These are phyloP conservation scores for Zelonia costaricensis DNA, from an alignment of 208 protist species.

Conservation along the genomic window DNA sequence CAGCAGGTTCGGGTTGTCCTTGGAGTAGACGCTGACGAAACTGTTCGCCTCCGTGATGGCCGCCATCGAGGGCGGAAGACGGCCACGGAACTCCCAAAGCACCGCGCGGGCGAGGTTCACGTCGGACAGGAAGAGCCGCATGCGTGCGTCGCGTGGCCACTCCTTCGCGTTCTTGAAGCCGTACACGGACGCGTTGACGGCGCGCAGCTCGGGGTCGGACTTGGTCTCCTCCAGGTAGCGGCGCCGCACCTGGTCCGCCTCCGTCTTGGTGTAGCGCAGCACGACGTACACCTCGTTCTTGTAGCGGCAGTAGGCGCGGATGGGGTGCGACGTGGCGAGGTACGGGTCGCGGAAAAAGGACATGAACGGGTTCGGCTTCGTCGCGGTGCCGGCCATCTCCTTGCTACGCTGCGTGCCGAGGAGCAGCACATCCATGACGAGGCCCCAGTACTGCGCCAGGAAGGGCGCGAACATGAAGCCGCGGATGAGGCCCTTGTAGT, in stretches of 20 bases:
- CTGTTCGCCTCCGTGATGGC: conserved; percentile 97
- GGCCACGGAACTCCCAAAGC: conserved; percentile 99
- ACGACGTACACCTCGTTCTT: conserved; percentile 98
- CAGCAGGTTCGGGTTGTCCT: conserved; percentile 99
- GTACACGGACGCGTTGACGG: conserved; percentile 99
- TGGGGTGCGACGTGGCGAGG: conserved; percentile 97
- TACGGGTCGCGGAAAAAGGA: conserved; percentile 93
- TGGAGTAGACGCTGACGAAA: conserved; percentile 99
- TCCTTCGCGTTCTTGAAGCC: conserved; percentile 99
- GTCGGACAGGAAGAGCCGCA: conserved; percentile 99
- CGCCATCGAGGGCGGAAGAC: conserved; percentile 97
- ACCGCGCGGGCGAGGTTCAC: conserved; percentile 99
- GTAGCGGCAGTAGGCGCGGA: conserved; percentile 99
- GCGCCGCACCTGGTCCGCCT: conserved; percentile 98
- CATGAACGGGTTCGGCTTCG: conserved; percentile 98
- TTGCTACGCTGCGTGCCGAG: conserved; percentile 98
- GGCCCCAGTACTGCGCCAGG: conserved; percentile 99
- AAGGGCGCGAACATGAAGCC: conserved; percentile 99
- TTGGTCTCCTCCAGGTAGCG: conserved; percentile 99
- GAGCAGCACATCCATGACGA: conserved; percentile 99
- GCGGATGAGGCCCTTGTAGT: conserved; percentile 98
- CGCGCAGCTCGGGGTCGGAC: conserved; percentile 95
- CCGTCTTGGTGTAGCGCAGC: conserved; percentile 97
- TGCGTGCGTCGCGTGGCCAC: conserved; percentile 99
- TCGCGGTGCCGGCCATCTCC: conserved; percentile 98